Base-by-base conservation (phyloP, 805 yeast species). In the Wickerhamiella alocasiicola region DNA sequence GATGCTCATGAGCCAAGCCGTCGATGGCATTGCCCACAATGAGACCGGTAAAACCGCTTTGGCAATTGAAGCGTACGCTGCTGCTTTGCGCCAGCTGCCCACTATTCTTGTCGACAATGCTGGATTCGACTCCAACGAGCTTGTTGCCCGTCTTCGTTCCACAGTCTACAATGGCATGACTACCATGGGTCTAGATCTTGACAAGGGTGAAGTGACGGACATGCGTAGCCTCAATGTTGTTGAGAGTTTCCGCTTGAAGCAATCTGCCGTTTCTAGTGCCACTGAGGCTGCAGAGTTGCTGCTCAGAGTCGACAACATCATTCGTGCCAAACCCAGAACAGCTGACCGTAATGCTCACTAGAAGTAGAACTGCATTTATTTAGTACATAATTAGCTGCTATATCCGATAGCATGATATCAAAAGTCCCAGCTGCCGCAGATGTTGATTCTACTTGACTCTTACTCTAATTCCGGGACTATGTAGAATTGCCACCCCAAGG, bases 281-380 rank as follows among this genome's bases (percentile, higher is more conserved):
- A 70, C 94, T n/a, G 99, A 91, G 66, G 98, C 98, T 24, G 93
- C 97, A 4, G 97, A 91, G 66, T 87, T 91, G 36, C 71, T 91
- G 50, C 66, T 91, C 55, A 76, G 99, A 59, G 99, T 91, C 31
- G 99, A 91, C 60, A 88, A 91, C 62, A 91, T 91, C 50, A 83
- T 91, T 48, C 77, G 95, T 51, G 97, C 98, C 25, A 87, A 82
- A 61, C 98, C 99, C 48, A 73, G 98, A 64, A 87, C 98, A 32
- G 95, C 96, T 30, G 88, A 81, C 65, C 46, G 56, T 11, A 46
- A 34, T n/a, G n/a, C n/a, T n/a, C n/a, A n/a, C n/a, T n/a, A n/a
- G n/a, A n/a, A n/a, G n/a, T n/a, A n/a, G n/a, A n/a, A n/a, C n/a
- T n/a, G n/a, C n/a, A n/a, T n/a, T n/a, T n/a, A n/a, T n/a, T n/a